Percentiles rank a stretch among this genome's conserved stretches.
These are phyloP conservation scores for Umbelopsis isabellina DNA, from an alignment of 192 early-diverging fungal genomes.

Conservation along the genomic window DNA sequence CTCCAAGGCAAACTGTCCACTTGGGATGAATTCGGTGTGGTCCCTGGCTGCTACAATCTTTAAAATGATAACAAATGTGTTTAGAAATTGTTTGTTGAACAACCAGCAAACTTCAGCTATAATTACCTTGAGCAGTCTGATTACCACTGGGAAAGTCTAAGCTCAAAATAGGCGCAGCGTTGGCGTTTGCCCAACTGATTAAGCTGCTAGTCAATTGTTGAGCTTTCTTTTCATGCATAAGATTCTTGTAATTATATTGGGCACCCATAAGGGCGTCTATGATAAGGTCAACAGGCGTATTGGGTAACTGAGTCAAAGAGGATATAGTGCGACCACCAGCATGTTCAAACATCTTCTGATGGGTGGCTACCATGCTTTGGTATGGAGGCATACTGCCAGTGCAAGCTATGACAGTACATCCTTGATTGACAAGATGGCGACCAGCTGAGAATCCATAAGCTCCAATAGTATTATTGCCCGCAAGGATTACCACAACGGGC, in stretches of 20 bases:
- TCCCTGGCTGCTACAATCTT: not conserved
- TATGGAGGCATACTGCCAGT: slow-evolving; percentile 9
- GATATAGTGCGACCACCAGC: slow-evolving; percentile 16
- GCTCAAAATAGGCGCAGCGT: slow-evolving; percentile 63
- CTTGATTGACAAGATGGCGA: slow-evolving; percentile 79
- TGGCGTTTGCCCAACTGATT: slow-evolving; percentile 74
- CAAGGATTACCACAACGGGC: slow-evolving; percentile 59
- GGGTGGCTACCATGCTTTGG: not conserved
- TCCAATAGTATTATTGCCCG: slow-evolving; percentile 72
- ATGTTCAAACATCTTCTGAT: slow-evolving; percentile 18
- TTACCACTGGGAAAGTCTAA: slow-evolving; percentile 76
- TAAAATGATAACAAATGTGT: not conserved
- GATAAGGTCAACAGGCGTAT: slow-evolving; percentile 55
- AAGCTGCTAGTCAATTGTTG: slow-evolving; percentile 49
- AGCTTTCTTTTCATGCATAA: slow-evolving; percentile 22
- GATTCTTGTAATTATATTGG: slow-evolving; percentile 23
- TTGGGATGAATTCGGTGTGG: slow-evolving; percentile 60
- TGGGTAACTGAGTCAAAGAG: not conserved
- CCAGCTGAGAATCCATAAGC: slow-evolving; percentile 73
- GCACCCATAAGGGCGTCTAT: slow-evolving; percentile 73
- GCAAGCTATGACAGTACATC: slow-evolving; percentile 62
- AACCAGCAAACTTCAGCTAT: not conserved
- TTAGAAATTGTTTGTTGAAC: not conserved
- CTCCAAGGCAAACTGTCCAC: slow-evolving; percentile 81
- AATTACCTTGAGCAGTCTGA: slow-evolving; percentile 52